Evolutionary conservation across 2,329 filamentous ascomycete species (phyloP), one percentile per base, ranked within the genome.

Genomic region (Hypoxylon rubiginosum): DNA sequence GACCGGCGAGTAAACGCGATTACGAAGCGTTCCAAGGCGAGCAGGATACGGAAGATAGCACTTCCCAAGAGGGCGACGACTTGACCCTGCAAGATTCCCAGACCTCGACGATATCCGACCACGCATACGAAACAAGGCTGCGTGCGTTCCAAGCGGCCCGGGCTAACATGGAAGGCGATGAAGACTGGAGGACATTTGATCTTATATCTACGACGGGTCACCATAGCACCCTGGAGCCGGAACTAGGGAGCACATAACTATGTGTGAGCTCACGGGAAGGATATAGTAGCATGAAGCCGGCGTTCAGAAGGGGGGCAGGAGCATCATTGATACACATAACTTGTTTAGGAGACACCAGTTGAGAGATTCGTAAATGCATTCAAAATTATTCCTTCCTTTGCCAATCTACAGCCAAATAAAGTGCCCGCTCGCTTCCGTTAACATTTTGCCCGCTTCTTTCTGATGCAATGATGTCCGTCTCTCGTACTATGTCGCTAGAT

Each of bases 141-240:
- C 62, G 58, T 2, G 79, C 80, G 0, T 81, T 78, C 51, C 59
- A 70, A 1, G 71, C 76, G 0, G 71, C 75, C 9, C 62, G 73
- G 0, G 62, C 66, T 1, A 79, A 78, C 48, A 73, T 68, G 32
- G 62, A 62, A 3, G 65, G 41, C 10, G 54, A 57, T 3, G 60
- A 57, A 6, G 32, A 50, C 19, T 77, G 70, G 72, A 54, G 43
- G 6, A 41, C 57, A 0, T 76, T 82, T 17, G 65, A 70, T 1
- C 69, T 83, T 9, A 70, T 79, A 21, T 81, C 79, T 21, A 82
- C 81, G 1, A 77, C 77, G 0, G 79, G 80, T 62, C 75, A 81
- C 36, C 81, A 83, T 53, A 79, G 75, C 1, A 64, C 45, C 1
- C 9, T 72, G 0, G 81, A 83, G 1, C 49, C 61, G 3, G 81